Base-by-base conservation (phyloP, 2,329 filamentous ascomycete species). In the Neofusicoccum parvum region DNA sequence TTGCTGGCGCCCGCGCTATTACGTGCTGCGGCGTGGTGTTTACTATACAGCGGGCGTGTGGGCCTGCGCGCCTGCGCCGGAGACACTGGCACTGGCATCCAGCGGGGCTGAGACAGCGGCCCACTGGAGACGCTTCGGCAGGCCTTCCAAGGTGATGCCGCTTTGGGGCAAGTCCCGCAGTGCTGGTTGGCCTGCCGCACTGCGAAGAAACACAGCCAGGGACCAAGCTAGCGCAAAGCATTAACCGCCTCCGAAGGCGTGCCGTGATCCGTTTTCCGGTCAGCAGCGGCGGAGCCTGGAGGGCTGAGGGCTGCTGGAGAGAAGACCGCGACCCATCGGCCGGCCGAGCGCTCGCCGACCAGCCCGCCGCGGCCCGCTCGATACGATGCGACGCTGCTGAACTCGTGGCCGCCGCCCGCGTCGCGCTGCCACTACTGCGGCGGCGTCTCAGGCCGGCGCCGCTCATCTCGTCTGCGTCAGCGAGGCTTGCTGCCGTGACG, bases 61-160 rank as follows among this genome's bases (percentile, higher is more conserved):
- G 27, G 27, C 27, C 27, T 32, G 27, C 27, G 27, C 27, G 0
- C 15, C 50, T 20, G 50, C 50, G 14, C 50, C 50, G 15, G 50
- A 15, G 15, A 15, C 34, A 37, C 39, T 46, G 23, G 23, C 34
- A 39, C 39, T 23, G 23, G 23, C 23, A 34, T 20, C 4, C 54
- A 36, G 17, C 39, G 54, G 54, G 54, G 54, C 54, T 59, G 54
- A 59, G 54, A 59, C 54, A 20, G 39, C 6, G 43, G 43, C 58
- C 45, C 58, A 27, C 49, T 62, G 43, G 43, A 62, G 58, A 62
- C 43, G 45, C 49, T 62, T 62, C 58, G 34, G 58, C 58, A 62
- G 58, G 3, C 36, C 36, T 62, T 39, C 43, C 58, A 14, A 7
- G 27, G 27, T 32, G 27, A 32, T 17, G 49, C 45, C 58, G 45